These are phyloP conservation scores for Colletotrichum graminicola DNA, from an alignment of 2,329 filamentous ascomycete genomes.

Conservation along the genomic window DNA sequence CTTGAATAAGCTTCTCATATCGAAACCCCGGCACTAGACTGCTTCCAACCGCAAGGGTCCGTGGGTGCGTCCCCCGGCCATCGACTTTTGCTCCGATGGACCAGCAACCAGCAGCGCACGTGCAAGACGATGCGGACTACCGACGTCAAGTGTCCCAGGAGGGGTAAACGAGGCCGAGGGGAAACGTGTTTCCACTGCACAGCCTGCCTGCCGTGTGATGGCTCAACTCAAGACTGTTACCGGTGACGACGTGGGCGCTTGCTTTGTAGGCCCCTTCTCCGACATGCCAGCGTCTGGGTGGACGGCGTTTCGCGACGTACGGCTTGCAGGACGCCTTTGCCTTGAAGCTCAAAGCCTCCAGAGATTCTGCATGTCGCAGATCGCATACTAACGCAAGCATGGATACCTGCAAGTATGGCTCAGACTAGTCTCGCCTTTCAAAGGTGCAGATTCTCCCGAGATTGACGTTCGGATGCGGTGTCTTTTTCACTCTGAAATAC, in stretches of 20 bases:
- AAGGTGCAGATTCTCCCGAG: neutral
- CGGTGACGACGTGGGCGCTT: neutral
- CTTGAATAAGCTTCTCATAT: no score
- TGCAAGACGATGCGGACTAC: constrained; percentile 25
- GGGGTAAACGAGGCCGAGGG: constrained; percentile 2
- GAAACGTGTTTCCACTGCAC: constrained; percentile 26
- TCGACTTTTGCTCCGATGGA: constrained; percentile 14
- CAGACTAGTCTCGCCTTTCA: neutral
- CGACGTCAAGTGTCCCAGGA: constrained; percentile 33
- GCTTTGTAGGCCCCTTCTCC: neutral
- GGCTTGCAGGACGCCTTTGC: neutral
- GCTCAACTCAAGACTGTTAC: neutral
- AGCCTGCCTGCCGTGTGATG: constrained; percentile 4
- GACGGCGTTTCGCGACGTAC: neutral
- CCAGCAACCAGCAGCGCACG: constrained; percentile 28
- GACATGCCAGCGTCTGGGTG: constrained; percentile 1
- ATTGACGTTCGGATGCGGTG: neutral
- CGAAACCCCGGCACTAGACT: neutral
- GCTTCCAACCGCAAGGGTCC: constrained; percentile 14
- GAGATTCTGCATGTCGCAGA: constrained; percentile 7
- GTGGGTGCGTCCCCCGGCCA: constrained; percentile 27
- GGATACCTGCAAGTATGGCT: neutral
- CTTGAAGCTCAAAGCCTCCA: constrained; percentile 1
- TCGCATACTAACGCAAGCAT: neutral
- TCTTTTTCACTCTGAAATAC: neutral